These are phyloP conservation scores for Mariannaea sp. DNA, from an alignment of 2,329 filamentous ascomycete genomes.

Conservation along the genomic window DNA sequence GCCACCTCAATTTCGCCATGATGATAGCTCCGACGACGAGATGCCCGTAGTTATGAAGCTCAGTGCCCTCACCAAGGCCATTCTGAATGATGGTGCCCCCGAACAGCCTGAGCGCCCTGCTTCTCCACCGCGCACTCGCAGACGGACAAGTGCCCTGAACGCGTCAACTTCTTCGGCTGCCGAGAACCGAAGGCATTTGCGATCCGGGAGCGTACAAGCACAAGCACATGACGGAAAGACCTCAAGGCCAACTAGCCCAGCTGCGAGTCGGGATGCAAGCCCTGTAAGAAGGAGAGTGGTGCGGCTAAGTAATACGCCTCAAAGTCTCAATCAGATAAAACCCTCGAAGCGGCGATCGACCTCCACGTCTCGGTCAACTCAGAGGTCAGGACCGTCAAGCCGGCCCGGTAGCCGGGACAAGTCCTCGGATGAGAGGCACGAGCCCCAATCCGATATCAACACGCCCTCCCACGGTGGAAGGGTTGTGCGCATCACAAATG, in stretches of 20 bases:
- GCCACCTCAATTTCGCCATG: conserved; percentile 62
- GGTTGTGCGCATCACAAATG: conserved; percentile 59
- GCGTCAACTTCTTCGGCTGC: conserved; percentile 49
- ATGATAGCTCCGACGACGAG: conserved; percentile 94
- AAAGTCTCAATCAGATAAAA: conserved; percentile 48
- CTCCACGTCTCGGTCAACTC: conserved; percentile 51
- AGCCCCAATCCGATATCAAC: conserved; percentile 51
- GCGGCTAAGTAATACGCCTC: conserved; percentile 58
- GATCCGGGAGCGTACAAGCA: conserved; percentile 54
- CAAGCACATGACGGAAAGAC: conserved; percentile 46
- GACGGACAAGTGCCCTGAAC: conserved; percentile 54
- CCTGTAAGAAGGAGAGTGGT: conserved; percentile 62
- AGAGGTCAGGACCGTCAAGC: conserved; percentile 41
- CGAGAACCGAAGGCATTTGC: conserved; percentile 52
- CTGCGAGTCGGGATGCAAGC: conserved; percentile 54
- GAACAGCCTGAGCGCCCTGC: conserved; percentile 47
- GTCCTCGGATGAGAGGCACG: conserved; percentile 47
- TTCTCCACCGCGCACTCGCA: conserved; percentile 54
- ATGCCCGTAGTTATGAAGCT: conserved; percentile 91
- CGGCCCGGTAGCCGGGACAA: conserved; percentile 50
- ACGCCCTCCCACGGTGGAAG: conserved; percentile 58
- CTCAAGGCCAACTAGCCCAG: conserved; percentile 51
- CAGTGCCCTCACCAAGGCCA: conserved; percentile 86
- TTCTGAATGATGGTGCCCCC: conserved; percentile 69
- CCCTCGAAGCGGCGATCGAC: conserved; percentile 54